Evolutionary conservation across 495 filamentous ascomycete genomes (phyloP).

Genomic region (Ascodesmis nigricans): DNA sequence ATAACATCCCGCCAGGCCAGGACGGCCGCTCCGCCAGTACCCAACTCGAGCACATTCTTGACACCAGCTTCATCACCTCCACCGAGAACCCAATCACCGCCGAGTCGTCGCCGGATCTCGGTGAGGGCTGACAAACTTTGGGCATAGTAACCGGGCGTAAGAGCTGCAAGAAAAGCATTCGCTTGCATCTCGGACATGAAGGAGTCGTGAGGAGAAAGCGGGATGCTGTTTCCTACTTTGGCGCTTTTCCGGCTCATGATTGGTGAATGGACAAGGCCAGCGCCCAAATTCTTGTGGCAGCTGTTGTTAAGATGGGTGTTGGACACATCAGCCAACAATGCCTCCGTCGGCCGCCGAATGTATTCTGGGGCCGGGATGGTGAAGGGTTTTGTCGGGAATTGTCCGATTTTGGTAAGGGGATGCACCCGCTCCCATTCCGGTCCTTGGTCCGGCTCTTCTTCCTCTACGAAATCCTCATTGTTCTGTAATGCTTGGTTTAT

Average conservation of each 20-base stretch:
- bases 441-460: constrained; percentile 15
- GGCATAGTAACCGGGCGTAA: constrained; percentile 66
- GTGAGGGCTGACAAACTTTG: constrained; percentile 48
- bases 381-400: constrained; percentile 41
- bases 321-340: constrained; percentile 44
- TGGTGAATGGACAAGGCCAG: constrained; percentile 47
- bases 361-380: constrained; percentile 47
- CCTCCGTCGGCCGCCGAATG: constrained; percentile 15
- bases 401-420: constrained; percentile 38
- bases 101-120: constrained; percentile 69
- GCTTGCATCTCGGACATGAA: constrained; percentile 67
- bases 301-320: constrained; percentile 39
- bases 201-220: constrained; percentile 44
- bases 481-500: constrained; percentile 21
- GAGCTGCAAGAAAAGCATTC: constrained; percentile 56
- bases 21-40: constrained; percentile 61
- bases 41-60: constrained; percentile 54
- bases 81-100: constrained; percentile 52
- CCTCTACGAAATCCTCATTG: constrained; percentile 23
- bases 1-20: constrained; percentile 69
- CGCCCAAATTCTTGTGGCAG: constrained; percentile 52
- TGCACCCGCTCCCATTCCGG: constrained; percentile 36
- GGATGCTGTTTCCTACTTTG: constrained; percentile 35
- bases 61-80: constrained; percentile 32
- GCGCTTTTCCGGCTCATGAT: constrained; percentile 22